Base-by-base conservation (phyloP, 176 grass and related monocot species). In the Tillandsia leiboldiana region DNA sequence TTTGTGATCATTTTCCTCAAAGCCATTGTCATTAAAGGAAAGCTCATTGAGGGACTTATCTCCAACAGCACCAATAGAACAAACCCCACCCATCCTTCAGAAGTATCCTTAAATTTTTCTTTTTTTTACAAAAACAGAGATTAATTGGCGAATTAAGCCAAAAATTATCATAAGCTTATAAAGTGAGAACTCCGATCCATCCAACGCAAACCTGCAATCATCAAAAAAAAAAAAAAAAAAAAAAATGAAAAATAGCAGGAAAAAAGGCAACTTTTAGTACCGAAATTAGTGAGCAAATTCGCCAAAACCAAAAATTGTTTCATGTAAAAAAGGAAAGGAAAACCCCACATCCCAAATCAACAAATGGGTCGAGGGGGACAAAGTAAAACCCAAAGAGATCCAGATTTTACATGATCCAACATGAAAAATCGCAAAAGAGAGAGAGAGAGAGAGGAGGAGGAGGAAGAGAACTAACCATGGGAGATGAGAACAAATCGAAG, bases 21-120 rank as follows among this genome's bases (percentile, higher is more conserved):
- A 49, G 20, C 5, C 58, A 14, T 51, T 22, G 12, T 2, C 58
- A 23, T 51, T 47, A 13, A 75, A 50, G 7, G 73, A 66, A 27
- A 53, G 26, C 23, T 75, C 73, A 53, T 50, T 67, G 15, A 64
- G 73, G 1, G 73, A 75, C 22, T 51, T 53, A 54, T 67, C 73
- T 8, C 65, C 50, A 26, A 15, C 49, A 47, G 73, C 48, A 12
- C 64, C 51, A 24, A 22, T 75, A 26, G 73, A 67, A 15, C 73
- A 75, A 75, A 54, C 12, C 73, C 17, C 24, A 3, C 73, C 73
- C 73, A 75, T 75, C 48, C 12, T 54, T 3, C 10, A 20, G 3
- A 67, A 12, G 10, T 51, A 26, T 33, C 22, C 26, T n/a, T 51
- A 62, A 11, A 42, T 42, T 42, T 42, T 42, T 42, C 3, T 42